Evolutionary conservation across 345 rosid genomes (phyloP).

Genomic region (Arabidopsis suecica): DNA sequence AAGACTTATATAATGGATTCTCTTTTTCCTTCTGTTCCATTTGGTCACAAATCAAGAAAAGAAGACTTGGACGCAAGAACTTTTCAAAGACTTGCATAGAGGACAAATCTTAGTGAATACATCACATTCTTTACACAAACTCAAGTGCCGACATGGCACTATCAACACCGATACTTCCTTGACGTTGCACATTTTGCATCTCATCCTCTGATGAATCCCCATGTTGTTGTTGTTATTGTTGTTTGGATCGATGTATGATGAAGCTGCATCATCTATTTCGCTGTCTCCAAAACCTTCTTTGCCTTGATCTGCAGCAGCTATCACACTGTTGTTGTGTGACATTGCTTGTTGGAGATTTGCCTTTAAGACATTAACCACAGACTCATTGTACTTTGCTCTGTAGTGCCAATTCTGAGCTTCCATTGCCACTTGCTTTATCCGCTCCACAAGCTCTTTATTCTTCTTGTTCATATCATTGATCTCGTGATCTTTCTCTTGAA

Average conservation of each 20-base stretch:
- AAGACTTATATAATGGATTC: neutral
- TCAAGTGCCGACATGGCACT: conserved; percentile 74
- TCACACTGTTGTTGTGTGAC: conserved; percentile 49
- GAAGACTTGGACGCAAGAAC: conserved; percentile 62
- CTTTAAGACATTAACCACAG: conserved; percentile 64
- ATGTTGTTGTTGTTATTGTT: conserved; percentile 29
- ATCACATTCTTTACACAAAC: conserved; percentile 75
- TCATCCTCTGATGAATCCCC: conserved; percentile 45
- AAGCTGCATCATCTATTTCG: conserved; percentile 68
- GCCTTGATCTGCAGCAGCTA: conserved; percentile 43
- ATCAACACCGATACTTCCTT: conserved; percentile 62
- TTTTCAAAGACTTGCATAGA: conserved; percentile 61
- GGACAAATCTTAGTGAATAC: conserved; percentile 58
- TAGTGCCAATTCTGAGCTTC: conserved; percentile 76
- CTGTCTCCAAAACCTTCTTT: conserved; percentile 87
- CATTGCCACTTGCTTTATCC: conserved; percentile 55
- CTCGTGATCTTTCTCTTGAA: conserved; percentile 68
- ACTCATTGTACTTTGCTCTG: conserved; percentile 74
- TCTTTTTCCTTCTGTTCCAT: neutral
- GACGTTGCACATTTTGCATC: conserved; percentile 58
- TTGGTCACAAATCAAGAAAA: conserved; percentile 34
- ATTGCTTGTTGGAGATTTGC: conserved; percentile 68
- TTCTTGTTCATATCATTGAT: conserved; percentile 63
- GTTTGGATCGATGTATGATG: conserved; percentile 50
- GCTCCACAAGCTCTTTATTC: conserved; percentile 69